These are phyloP conservation scores for Ogataea sp. DNA, from an alignment of 805 yeast genomes.

Conservation along the genomic window DNA sequence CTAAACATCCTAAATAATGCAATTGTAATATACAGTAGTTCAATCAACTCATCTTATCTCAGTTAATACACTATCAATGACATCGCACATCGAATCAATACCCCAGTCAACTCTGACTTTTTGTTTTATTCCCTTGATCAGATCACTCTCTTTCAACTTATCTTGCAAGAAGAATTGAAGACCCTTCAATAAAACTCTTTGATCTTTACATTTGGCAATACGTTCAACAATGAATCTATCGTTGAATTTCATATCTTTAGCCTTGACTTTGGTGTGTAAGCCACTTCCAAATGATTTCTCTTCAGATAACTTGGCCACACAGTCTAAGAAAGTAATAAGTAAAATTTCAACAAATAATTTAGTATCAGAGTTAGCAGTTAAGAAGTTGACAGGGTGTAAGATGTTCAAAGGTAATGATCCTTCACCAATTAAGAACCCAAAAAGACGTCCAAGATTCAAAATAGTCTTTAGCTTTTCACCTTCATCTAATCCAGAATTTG, in stretches of 20 bases:
- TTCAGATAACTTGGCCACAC: slow-evolving; percentile 57
- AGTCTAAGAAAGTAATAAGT: slow-evolving; percentile 58
- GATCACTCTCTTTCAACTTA: slow-evolving; percentile 35
- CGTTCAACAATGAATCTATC: slow-evolving; percentile 26
- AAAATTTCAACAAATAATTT: slow-evolving; percentile 66
- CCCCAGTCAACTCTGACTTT: slow-evolving; percentile 62
- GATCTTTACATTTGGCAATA: slow-evolving; percentile 47
- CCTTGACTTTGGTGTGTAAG: slow-evolving; percentile 17
- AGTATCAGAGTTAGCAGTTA: slow-evolving; percentile 55
- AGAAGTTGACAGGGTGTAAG: slow-evolving; percentile 63
- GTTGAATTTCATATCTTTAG: slow-evolving; percentile 24
- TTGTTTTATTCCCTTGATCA: slow-evolving; percentile 47
- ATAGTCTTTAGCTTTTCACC: slow-evolving; percentile 49
- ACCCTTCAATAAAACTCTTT: slow-evolving; percentile 54
- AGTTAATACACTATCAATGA: slow-evolving; percentile 35
- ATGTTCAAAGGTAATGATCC: slow-evolving; percentile 67
- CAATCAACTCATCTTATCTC: too few species aligned
- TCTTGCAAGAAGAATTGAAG: slow-evolving; percentile 51
- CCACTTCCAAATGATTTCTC: slow-evolving; percentile 37
- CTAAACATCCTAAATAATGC: too few species aligned
- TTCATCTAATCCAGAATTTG: slow-evolving; percentile 31
- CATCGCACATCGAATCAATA: slow-evolving; percentile 41
- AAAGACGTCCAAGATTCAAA: slow-evolving; percentile 73
- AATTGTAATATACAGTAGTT: too few species aligned
- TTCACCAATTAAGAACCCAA: slow-evolving; percentile 67